Base-by-base conservation (phyloP, 2,329 filamentous ascomycete genomes). In the Akanthomyces lecanii region DNA sequence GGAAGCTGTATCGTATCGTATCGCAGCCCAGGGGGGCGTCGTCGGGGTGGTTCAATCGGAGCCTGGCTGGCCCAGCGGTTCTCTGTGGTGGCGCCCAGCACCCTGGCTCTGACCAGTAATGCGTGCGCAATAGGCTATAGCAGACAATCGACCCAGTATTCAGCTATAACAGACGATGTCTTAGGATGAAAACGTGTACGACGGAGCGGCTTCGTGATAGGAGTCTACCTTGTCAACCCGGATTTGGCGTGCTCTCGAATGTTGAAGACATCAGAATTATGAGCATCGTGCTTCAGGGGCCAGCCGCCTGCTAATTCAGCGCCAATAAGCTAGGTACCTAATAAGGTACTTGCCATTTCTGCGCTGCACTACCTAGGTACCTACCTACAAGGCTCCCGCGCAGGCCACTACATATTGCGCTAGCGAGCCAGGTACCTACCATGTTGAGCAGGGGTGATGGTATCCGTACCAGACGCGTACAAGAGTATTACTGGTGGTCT, bases 1-100 rank as follows among this genome's bases (percentile, higher is more conserved):
- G 30, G 56, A 50, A 40, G 10, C 4, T 38, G 28, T 48, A 40
- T 52, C 48, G 48, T 36, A 36, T 38, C n/a, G 30, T 45, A 59
- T 45, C 54, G 28, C 55, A 38, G 56, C 44, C 56, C 54, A 42
- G 47, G 50, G 28, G 59, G 23, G 40, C 18, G 25, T 16, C 38
- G 4, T 25, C 18, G 33, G 42, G 54, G 45, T 63, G 54, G 54
- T 63, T 55, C 57, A 48, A 59, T 40, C 28, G 42, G 54, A 57
- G 44, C 30, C 55, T 12, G 56, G 42, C 21, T 50, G 21, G 47
- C 57, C 36, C 45, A 42, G 30, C 23, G 23, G 14, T 36, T 16
- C 25, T 42, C 25, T 42, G 16, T 25, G 25, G 47, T 61, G 58
- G 47, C 50, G 58, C 58, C 40, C 33, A 48, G 38, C 38, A 61